Evolutionary conservation across 352 stramenopile species (phyloP), one percentile per base, ranked within the genome.

Genomic region (Phytopythium boreale): DNA sequence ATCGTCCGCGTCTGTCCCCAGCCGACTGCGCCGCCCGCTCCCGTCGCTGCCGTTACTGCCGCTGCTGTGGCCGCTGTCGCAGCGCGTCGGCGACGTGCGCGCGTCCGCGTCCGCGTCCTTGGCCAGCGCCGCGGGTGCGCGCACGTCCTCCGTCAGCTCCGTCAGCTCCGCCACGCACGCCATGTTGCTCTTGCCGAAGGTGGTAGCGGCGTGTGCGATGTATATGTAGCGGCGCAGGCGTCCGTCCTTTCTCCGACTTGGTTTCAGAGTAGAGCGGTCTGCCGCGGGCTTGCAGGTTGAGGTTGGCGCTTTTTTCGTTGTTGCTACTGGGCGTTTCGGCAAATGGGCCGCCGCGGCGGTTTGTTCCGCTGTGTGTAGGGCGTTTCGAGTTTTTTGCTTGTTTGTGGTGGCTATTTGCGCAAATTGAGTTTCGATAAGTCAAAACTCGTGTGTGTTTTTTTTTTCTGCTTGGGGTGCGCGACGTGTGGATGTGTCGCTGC

Each of bases 1-100:
- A 4, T 61, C 56, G 24, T 52, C 56, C 37, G 27, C 26, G 39
- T 61, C 56, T 22, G 37, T 51, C n/a, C 56, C 58, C n/a, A 63
- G 20, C 12, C 46, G 31, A 11, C 34, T 36, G 34, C 53, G 53
- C 34, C 14, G 8, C 27, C 26, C 51, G 29, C 51, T 22, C 5
- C 24, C 22, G 12, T 36, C 22, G 24, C 27, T 17, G 24, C 24
- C 19, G 27, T 43, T 17, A 4, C 26, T 7, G 26, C 1, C 26
- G 50, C 10, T 8, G 47, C 29, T 39, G 27, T 37, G 27, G 17
- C 31, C 51, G 17, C 31, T 57, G 8, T 29, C 29, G 29, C 34
- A 29, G 19, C 52, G 52, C 52, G 20, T 17, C 0, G 31, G 31
- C 29, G 52, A 19, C 51, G 51, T 19, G 47, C 47, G 37, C 37